These are phyloP conservation scores for Geoglossum cookeanum DNA, from an alignment of 2,329 filamentous ascomycete genomes.

Conservation along the genomic window DNA sequence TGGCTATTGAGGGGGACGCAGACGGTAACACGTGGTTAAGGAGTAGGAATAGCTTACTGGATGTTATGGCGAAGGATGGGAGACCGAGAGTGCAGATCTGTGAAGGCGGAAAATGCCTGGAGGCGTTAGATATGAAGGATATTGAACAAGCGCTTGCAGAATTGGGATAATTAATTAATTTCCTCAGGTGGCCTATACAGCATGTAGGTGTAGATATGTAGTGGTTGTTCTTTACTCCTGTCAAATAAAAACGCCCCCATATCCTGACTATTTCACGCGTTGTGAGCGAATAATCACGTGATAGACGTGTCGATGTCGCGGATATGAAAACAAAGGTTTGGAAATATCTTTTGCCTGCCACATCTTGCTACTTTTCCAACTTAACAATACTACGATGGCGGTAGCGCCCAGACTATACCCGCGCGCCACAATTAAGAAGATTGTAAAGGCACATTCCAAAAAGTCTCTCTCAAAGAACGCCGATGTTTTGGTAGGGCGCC, in stretches of 20 bases:
- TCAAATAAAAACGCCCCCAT: background rate
- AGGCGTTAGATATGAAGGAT: slow-evolving; percentile 5
- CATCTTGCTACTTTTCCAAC: too few species aligned
- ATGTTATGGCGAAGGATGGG: background rate
- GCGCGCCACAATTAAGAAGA: slow-evolving; percentile 68
- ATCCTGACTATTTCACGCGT: too few species aligned
- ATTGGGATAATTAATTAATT: background rate
- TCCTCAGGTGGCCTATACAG: background rate
- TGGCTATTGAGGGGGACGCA: background rate
- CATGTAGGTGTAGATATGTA: background rate
- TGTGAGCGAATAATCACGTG: background rate
- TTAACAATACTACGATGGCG: slow-evolving; percentile 26
- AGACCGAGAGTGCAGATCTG: slow-evolving; percentile 4
- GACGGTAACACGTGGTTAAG: slow-evolving; percentile 1
- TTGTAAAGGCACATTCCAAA: slow-evolving; percentile 73
- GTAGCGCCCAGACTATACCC: slow-evolving; percentile 61
- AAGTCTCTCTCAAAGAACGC: slow-evolving; percentile 66
- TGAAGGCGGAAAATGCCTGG: slow-evolving; percentile 4
- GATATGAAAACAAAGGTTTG: too few species aligned
- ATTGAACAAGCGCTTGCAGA: slow-evolving; percentile 2
- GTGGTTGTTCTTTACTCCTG: too few species aligned
- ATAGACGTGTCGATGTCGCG: background rate
- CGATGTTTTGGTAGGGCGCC: slow-evolving; percentile 51
- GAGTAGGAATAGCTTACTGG: slow-evolving; percentile 4
- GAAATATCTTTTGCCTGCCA: too few species aligned